phyloP scores from a whole-genome alignment of 208 protist genomes.

The Endotrypanum monterogeii region DNA sequence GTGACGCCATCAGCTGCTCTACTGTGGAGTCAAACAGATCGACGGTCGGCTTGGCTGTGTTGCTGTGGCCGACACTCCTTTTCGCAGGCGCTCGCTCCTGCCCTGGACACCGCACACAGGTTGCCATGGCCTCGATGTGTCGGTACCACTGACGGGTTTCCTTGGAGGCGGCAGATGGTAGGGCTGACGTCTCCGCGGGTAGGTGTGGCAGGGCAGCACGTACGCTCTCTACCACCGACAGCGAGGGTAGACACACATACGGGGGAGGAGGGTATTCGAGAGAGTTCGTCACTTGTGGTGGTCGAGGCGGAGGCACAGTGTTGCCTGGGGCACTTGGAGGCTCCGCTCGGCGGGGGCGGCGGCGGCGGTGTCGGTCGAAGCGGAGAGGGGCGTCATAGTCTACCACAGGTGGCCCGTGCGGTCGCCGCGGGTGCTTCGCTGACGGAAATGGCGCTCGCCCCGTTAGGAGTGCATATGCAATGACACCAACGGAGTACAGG shows the following conservation, averaged over 20 bases:
- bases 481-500: slow-evolving; percentile 71
- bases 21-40: slow-evolving; percentile 24
- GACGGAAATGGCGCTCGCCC: slow-evolving; percentile 49
- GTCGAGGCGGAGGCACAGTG: not conserved
- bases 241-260: slow-evolving; percentile 11
- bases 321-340: not conserved
- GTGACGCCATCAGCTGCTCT: slow-evolving; percentile 14
- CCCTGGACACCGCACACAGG: slow-evolving; percentile 13
- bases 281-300: not conserved
- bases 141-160: slow-evolving; percentile 17
- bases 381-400: slow-evolving; percentile 34
- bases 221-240: slow-evolving; percentile 22
- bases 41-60: not conserved
- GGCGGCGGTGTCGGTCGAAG: slow-evolving; percentile 15
- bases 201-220: slow-evolving; percentile 7
- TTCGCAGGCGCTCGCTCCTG: not conserved
- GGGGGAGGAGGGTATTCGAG: not conserved
- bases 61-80: slow-evolving; percentile 5
- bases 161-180: not conserved
- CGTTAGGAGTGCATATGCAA: slow-evolving; percentile 56
- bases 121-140: slow-evolving; percentile 22
- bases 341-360: slow-evolving; percentile 4
- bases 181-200: not conserved
- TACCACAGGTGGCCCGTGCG: slow-evolving; percentile 18
- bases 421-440: slow-evolving; percentile 10